Conservation (phyloP, 768 basidiomycete genomes). For the Daedaleopsis nitida region DNA sequence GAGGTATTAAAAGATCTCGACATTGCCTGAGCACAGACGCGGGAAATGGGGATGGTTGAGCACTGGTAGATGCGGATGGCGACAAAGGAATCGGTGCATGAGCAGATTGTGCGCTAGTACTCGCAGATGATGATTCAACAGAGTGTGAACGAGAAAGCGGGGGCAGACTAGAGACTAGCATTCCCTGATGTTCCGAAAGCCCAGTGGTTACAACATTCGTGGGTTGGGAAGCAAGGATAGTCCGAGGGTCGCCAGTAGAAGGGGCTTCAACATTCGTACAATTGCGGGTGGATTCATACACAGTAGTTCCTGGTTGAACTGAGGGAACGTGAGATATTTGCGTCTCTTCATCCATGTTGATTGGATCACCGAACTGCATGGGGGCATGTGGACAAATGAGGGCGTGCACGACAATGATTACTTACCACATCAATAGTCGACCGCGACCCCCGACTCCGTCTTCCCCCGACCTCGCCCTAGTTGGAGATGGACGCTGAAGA, state of each 20-base stretch:
- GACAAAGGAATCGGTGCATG: not conserved
- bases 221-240: not conserved
- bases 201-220: not conserved
- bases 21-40: constrained; percentile 9
- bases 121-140: not conserved
- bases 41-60: not conserved
- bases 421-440: constrained; percentile 17
- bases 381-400: not conserved
- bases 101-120: not conserved
- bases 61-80: not conserved
- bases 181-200: not conserved
- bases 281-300: not conserved
- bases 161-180: not conserved
- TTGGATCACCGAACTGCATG: constrained; percentile 13
- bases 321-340: not conserved
- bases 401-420: not conserved
- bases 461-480: not conserved
- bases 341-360: not conserved
- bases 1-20: constrained; percentile 13
- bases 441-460: constrained; percentile 5
- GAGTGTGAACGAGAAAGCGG: not conserved
- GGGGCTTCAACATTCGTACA: not conserved
- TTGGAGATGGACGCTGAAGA: constrained; percentile 1
- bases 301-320: not conserved
- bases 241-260: not conserved